Evolutionary conservation across 2,329 filamentous ascomycete species (phyloP).

Genomic region (Tolypocladium nubicola): DNA sequence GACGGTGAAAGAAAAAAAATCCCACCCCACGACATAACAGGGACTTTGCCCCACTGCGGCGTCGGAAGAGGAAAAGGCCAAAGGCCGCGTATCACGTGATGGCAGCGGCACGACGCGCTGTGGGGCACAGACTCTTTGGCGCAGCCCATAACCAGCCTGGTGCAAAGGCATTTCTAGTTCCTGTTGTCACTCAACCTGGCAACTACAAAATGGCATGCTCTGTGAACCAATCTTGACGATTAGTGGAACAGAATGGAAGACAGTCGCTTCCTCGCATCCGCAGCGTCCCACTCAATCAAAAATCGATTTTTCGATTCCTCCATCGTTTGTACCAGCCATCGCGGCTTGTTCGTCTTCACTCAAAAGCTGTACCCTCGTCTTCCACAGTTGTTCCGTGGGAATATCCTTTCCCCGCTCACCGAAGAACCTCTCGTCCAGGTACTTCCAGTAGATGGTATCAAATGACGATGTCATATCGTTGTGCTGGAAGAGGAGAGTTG

Average conservation of each 20-base stretch:
- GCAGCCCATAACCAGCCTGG: no score
- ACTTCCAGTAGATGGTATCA: slow-evolving; percentile 25
- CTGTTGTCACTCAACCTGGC: no score
- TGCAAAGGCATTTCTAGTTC: no score
- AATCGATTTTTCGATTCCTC: slow-evolving; percentile 12
- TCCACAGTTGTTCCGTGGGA: slow-evolving; percentile 13
- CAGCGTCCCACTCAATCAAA: slow-evolving; percentile 14
- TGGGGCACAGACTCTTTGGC: not conserved
- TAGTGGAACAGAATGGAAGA: slow-evolving; percentile 8
- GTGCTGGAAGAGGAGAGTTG: slow-evolving; percentile 26
- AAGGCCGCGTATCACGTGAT: not conserved
- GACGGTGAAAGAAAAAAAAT: slow-evolving; percentile 2
- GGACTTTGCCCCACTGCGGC: not conserved
- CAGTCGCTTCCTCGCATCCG: slow-evolving; percentile 7
- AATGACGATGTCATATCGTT: slow-evolving; percentile 25
- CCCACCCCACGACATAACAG: not conserved
- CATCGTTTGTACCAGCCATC: slow-evolving; percentile 21
- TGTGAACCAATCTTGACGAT: no score
- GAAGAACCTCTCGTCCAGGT: slow-evolving; percentile 22
- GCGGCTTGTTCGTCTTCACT: slow-evolving; percentile 10
- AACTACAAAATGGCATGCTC: no score
- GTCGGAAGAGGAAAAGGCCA: not conserved
- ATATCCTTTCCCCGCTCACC: slow-evolving; percentile 5
- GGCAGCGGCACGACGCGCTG: not conserved
- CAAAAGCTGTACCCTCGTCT: slow-evolving; percentile 16